Evolutionary conservation across 768 basidiomycete species (phyloP).

Genomic region (Naganishia randhawae): DNA sequence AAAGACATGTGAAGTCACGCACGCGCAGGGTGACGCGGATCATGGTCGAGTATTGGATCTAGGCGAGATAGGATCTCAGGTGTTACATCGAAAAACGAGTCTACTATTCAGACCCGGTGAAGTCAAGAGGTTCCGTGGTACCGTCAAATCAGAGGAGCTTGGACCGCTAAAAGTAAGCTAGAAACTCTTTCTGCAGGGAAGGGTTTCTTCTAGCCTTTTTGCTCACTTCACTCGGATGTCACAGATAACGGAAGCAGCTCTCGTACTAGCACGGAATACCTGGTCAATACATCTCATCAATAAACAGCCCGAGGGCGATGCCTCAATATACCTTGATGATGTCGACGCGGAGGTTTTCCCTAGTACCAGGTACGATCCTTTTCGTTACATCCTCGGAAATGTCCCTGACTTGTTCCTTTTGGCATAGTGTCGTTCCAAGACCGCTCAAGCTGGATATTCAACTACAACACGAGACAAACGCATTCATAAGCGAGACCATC

Average conservation of each 20-base stretch:
- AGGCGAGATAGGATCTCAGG: not conserved
- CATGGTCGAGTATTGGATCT: not conserved
- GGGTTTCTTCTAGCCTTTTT: not conserved
- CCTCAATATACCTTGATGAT: conserved; percentile 5
- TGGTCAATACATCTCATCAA: conserved; percentile 7
- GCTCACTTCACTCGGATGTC: not conserved
- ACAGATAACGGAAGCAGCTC: not conserved
- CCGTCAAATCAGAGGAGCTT: not conserved
- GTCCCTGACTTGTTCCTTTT: not conserved
- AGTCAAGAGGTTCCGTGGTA: conserved; percentile 4
- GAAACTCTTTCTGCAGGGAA: not conserved
- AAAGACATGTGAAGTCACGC: not conserved
- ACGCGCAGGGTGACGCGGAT: not conserved
- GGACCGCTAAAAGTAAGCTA: not conserved
- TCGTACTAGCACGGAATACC: not conserved
- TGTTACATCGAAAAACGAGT: not conserved
- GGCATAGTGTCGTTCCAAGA: conserved; percentile 16
- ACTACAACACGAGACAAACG: conserved; percentile 53
- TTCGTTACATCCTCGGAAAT: not conserved
- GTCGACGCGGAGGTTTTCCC: not conserved
- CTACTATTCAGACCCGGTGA: conserved; percentile 7
- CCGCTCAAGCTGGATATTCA: conserved; percentile 50
- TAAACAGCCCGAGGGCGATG: not conserved
- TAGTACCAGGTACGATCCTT: not conserved
- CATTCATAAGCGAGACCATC: conserved; percentile 28